A percentile compares a stretch with the other conserved stretches of the same genome.
Evolutionary conservation across 331 rosid genomes (phyloP).

Genomic region (Prunus yedoensis): DNA sequence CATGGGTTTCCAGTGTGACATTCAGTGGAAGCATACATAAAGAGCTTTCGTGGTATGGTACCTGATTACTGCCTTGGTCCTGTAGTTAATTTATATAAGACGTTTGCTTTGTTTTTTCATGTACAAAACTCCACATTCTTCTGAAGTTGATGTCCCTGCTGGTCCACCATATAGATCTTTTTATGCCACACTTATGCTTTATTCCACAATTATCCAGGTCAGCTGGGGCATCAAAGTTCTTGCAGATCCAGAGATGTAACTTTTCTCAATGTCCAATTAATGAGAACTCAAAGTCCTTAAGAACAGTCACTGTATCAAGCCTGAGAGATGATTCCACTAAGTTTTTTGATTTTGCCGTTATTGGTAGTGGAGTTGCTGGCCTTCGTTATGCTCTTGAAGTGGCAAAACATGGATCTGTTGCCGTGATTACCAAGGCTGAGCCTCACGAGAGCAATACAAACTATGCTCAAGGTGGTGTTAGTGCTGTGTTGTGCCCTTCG

Average conservation of each 20-base stretch:
- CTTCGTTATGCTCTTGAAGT: conserved; percentile 95
- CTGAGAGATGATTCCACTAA: conserved; percentile 53
- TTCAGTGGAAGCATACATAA: conserved; percentile 39
- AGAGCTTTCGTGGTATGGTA: conserved; percentile 73
- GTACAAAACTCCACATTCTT: neutral
- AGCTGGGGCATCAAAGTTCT: conserved; percentile 45
- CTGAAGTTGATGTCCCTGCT: neutral
- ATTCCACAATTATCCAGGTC: conserved; percentile 49
- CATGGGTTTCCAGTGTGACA: conserved; percentile 38
- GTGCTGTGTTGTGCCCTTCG: conserved; percentile 84
- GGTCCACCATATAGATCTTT: neutral
- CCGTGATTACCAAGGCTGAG: conserved; percentile 93
- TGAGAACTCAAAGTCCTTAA: conserved; percentile 38
- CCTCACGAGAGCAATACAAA: conserved; percentile 97
- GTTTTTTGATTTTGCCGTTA: conserved; percentile 71
- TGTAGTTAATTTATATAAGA: conserved; percentile 1
- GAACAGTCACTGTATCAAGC: conserved; percentile 47
- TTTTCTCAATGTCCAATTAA: conserved; percentile 31
- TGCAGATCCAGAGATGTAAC: conserved; percentile 39
- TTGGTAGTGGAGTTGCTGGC: conserved; percentile 97
- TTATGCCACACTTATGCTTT: conserved; percentile 1
- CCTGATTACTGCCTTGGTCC: conserved; percentile 1
- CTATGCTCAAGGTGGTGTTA: conserved; percentile 99
- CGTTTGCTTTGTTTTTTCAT: neutral
- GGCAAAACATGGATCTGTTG: conserved; percentile 86